Evolutionary conservation across 371 early-diverging fungal genomes (phyloP), one percentile per base, ranked within the genome.

Genomic region (Mucor irregularis): DNA sequence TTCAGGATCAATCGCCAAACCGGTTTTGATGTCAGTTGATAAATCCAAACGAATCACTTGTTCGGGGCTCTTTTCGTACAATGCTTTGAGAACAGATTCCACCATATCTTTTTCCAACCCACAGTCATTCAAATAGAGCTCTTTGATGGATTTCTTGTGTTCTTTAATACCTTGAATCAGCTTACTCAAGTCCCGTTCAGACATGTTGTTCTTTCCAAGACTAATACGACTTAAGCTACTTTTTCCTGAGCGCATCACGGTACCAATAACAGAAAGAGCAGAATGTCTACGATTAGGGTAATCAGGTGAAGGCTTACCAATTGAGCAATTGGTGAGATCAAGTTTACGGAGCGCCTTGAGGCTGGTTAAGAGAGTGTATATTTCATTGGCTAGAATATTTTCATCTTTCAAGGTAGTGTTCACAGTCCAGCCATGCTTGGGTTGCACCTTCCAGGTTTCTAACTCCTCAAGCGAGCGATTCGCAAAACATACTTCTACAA

Each of bases 341-440:
- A 76, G 35, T 10, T 61, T 57, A 0, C 68, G 61, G 2, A 76
- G 53, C 3, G 38, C 22, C 6, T 40, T 53, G 13, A 52, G 69
- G 50, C 29, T 60, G 5, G 52, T 17, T 11, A 76, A 38, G 2
- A 73, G 25, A 0, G 33, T 39, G 34, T 68, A 66, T 0, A 76
- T 21, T 39, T 76, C 77, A 28, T 61, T 69, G 11, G 66, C 58
- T 3, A 76, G 49, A 0, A 73, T 55, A 17, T 63, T 68, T 3
- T 51, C 29, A 14, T 49, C 49, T 16, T 50, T 37, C 0, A 62
- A 29, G 25, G 39, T 25, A 7, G 37, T 33, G 5, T 39, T 29
- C 2, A 31, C 16, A n/a, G 66, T 40, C 77, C 77, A 76, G 22
- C 69, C 69, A 38, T 73, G 71, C 1, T 60, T 65, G 2, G 51